Conservation (phyloP, 2,329 filamentous ascomycete genomes). For the Arthrobotrys pseudoclavata region DNA sequence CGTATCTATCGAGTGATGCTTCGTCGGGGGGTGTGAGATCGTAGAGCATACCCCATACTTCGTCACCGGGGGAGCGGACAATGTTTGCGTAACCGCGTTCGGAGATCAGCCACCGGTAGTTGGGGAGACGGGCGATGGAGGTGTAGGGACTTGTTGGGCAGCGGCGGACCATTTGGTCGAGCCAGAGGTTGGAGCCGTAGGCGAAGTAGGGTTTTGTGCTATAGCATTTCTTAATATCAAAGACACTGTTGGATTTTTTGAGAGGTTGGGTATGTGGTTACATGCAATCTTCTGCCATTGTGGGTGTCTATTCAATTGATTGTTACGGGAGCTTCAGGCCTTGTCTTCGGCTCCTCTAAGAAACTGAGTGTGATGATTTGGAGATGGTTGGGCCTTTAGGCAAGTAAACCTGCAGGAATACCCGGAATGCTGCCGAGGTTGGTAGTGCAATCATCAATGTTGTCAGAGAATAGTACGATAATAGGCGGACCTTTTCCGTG, state of each 20-base stretch:
- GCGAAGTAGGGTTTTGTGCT: conserved; percentile 72
- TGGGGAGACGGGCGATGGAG: conserved; percentile 72
- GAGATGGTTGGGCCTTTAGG: neutral
- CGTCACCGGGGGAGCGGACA: conserved; percentile 65
- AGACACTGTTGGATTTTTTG: too few species aligned
- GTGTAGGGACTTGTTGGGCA: conserved; percentile 72
- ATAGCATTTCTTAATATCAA: neutral
- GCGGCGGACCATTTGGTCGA: conserved; percentile 74
- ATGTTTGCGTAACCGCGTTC: conserved; percentile 78
- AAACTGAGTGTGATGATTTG: neutral
- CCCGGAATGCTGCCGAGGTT: neutral
- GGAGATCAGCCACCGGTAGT: conserved; percentile 77
- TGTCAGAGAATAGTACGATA: neutral
- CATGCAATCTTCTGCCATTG: neutral
- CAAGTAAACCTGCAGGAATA: neutral
- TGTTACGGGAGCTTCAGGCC: neutral
- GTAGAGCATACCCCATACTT: conserved; percentile 72
- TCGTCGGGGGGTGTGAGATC: conserved; percentile 70
- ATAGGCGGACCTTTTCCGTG: neutral
- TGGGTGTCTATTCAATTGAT: neutral
- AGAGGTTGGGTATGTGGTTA: neutral
- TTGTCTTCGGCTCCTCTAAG: neutral
- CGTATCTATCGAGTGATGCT: conserved; percentile 70
- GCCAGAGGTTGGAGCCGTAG: conserved; percentile 79
- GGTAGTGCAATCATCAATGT: neutral